Evolutionary conservation across 2,329 filamentous ascomycete genomes (phyloP).

Genomic region (Aspergillus viridinutans): DNA sequence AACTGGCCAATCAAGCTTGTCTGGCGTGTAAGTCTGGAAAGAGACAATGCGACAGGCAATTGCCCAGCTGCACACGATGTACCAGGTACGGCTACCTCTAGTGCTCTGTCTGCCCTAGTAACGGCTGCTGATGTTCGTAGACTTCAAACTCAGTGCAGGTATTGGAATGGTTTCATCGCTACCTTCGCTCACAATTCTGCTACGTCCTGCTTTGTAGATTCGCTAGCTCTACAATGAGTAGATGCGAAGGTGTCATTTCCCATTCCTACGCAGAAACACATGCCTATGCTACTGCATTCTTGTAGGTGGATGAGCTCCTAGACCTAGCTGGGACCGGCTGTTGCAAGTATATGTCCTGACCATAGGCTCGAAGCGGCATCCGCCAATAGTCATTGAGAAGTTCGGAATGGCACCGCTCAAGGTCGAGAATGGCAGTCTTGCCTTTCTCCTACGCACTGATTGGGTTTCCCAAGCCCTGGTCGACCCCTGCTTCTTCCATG

Average conservation of each 20-base stretch:
- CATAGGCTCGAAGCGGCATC: too few species aligned
- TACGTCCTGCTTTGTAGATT: too few species aligned
- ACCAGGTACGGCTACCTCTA: too few species aligned
- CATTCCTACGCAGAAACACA: background rate
- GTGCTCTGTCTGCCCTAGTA: too few species aligned
- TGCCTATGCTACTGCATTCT: slow-evolving; percentile 7
- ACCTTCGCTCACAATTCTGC: too few species aligned
- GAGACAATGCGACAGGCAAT: background rate
- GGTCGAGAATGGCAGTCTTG: slow-evolving; percentile 2
- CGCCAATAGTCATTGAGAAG: slow-evolving; percentile 1
- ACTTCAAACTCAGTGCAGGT: background rate
- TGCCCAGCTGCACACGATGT: background rate
- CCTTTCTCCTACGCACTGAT: background rate
- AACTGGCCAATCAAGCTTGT: background rate
- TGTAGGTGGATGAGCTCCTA: background rate
- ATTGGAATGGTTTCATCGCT: background rate
- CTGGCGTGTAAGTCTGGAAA: background rate
- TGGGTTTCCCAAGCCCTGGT: slow-evolving; percentile 1
- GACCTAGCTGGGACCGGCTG: too few species aligned
- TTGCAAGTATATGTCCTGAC: too few species aligned
- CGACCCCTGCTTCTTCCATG: slow-evolving; percentile 4
- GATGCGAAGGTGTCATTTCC: background rate
- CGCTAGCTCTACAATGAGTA: background rate
- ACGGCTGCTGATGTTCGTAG: background rate
- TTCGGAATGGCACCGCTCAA: slow-evolving; percentile 4